These are phyloP conservation scores for Dalbergia cochinchinensis DNA, from an alignment of 306 rosid genomes.

Conservation along the genomic window DNA sequence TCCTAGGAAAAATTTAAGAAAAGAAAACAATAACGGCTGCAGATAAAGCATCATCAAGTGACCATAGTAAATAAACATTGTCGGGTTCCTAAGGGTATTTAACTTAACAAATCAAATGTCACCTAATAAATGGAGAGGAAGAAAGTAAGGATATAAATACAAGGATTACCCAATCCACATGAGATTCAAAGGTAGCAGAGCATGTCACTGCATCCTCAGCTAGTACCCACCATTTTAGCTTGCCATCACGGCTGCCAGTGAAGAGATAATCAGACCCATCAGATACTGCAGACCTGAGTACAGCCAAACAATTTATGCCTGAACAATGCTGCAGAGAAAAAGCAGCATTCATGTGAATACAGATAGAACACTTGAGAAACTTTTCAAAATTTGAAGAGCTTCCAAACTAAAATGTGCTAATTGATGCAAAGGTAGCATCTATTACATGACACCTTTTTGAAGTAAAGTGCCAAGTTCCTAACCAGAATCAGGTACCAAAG, in stretches of 20 bases:
- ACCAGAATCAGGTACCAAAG: neutral
- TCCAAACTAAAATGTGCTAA: slow-evolving; percentile 23
- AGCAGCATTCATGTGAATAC: slow-evolving; percentile 38
- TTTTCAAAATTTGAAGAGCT: slow-evolving; percentile 9
- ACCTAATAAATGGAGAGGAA: slow-evolving; percentile 17
- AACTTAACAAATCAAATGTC: slow-evolving; percentile 46
- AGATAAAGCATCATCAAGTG: slow-evolving; percentile 34
- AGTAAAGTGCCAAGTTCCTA: slow-evolving; percentile 30
- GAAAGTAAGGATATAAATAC: slow-evolving; percentile 13
- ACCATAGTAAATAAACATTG: slow-evolving; percentile 24
- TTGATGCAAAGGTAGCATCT: slow-evolving; percentile 7
- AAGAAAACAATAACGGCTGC: slow-evolving; percentile 25
- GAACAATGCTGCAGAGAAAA: slow-evolving; percentile 86
- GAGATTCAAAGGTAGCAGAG: slow-evolving; percentile 97
- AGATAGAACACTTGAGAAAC: neutral
- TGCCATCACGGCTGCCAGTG: slow-evolving; percentile 99
- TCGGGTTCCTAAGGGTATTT: neutral
- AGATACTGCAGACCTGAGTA: slow-evolving; percentile 63
- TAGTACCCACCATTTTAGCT: slow-evolving; percentile 86
- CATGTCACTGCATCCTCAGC: slow-evolving; percentile 76
- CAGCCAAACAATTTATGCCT: slow-evolving; percentile 88
- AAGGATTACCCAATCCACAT: slow-evolving; percentile 95
- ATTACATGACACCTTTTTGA: slow-evolving; percentile 6
- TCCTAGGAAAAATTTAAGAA: neutral
- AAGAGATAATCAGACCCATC: slow-evolving; percentile 81